Base-by-base conservation (phyloP, 129 eudicot genomes). In the Flaveria linearis region DNA sequence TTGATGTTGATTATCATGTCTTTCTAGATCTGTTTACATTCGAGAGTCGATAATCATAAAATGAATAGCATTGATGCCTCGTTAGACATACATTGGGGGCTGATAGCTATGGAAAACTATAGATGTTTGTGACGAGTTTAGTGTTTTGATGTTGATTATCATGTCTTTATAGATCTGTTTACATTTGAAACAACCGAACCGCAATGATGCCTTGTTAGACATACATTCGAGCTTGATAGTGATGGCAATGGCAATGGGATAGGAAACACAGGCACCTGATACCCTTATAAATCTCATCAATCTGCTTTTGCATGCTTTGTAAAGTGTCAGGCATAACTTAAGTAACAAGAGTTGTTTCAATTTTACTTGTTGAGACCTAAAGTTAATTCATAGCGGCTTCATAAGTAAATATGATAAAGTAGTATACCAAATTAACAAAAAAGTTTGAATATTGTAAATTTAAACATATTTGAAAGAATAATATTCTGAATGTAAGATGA, bases 261-360 rank as follows among this genome's bases (percentile, higher is more conserved):
- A 64, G 69, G 47, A 36, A 64, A 64, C 69, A 64, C 23, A 49
- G 76, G 77, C 55, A 78, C 82, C 82, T 11, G 77, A 78, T 78
- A 78, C 77, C 63, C 53, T 12, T 65, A 5, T 41, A 56, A 26
- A 17, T 42, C n/a, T 50, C n/a, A 73, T 65, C 78, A 45, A 67
- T 80, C 69, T 66, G 43, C 79, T 53, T 80, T 73, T 80, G 79
- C 62, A 65, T 73, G 74, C 53, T 80, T 71, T 55, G n/a, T 23
- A 73, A 72, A 73, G 83, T 67, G 70, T 64, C 70, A 14, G 83
- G 42, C 70, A 65, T 73, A 73, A 73, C 79, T 80, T 65, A 73
- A 65, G 17, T 28, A 52, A 80, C 69, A 65, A 80, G 64, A 49
- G 66, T 71, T 60, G 8, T 60, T 28, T 78, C 41, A 43, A 14